Conservation (phyloP, 2,329 filamentous ascomycete genomes). For the Penicillium sp. region DNA sequence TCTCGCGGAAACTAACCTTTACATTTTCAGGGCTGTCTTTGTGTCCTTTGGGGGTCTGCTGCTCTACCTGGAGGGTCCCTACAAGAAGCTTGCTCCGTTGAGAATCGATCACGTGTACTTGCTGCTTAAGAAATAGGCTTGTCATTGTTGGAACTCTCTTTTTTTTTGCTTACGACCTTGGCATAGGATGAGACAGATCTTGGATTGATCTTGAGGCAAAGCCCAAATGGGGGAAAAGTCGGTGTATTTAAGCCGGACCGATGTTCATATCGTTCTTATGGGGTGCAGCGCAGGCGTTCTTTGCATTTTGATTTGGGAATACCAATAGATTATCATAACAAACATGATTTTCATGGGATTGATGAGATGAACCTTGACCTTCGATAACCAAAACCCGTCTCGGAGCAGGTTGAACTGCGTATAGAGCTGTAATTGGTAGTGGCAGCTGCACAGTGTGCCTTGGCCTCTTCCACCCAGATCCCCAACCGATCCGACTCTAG, state of each 20-base stretch:
- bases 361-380: conserved; percentile 1
- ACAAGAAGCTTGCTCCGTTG: conserved; percentile 89
- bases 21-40: conserved; percentile 74
- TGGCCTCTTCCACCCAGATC: neutral
- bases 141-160: conserved; percentile 5
- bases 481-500: neutral
- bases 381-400: neutral
- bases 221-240: conserved; percentile 23
- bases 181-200: conserved; percentile 2
- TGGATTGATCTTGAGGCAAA: conserved; percentile 4
- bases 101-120: conserved; percentile 93
- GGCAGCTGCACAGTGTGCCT: neutral
- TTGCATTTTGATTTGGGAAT: conserved; percentile 38
- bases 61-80: conserved; percentile 87
- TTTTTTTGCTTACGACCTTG: conserved; percentile 10
- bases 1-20: conserved; percentile 3
- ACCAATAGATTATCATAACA: conserved; percentile 36
- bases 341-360: conserved; percentile 13
- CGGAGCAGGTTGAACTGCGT: neutral
- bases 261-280: conserved; percentile 26
- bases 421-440: neutral
- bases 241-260: conserved; percentile 17
- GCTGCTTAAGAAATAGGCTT: conserved; percentile 77
- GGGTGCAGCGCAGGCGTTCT: conserved; percentile 45
- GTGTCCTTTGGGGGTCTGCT: conserved; percentile 90